Conservation (phyloP, 257 asterid genomes). For the Coffea canephora region DNA sequence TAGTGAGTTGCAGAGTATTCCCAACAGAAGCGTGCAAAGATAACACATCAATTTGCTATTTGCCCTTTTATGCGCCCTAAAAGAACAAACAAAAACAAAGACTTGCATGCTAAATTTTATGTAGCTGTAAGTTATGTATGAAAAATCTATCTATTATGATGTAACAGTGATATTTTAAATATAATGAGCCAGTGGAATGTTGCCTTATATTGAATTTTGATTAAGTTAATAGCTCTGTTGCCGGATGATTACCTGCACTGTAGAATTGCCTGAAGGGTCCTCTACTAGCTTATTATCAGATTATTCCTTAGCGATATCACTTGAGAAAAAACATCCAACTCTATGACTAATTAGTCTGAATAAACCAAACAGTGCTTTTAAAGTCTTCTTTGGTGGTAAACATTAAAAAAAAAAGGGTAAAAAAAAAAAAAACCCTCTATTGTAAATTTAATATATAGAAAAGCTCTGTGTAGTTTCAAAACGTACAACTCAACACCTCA, state of each 20-base stretch:
- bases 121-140: background rate
- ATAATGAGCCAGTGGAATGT: background rate
- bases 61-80: background rate
- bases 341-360: background rate
- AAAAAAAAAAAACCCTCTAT: too few species aligned
- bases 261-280: background rate
- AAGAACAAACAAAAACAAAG: too few species aligned
- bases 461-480: too few species aligned
- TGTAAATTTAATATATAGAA: too few species aligned
- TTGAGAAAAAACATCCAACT: background rate
- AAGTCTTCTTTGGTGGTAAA: background rate
- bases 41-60: too few species aligned
- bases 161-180: background rate
- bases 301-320: background rate
- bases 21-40: background rate
- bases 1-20: background rate
- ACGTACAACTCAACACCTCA: too few species aligned
- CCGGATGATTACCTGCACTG: background rate
- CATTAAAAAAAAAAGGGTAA: too few species aligned
- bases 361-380: background rate
- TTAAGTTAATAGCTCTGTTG: background rate
- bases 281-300: background rate
- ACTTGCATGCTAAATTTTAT: background rate
- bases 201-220: background rate
- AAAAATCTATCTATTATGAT: too few species aligned